phyloP scores from a whole-genome alignment of 2,329 filamentous ascomycete genomes.

The Cladosporium colombiae region DNA sequence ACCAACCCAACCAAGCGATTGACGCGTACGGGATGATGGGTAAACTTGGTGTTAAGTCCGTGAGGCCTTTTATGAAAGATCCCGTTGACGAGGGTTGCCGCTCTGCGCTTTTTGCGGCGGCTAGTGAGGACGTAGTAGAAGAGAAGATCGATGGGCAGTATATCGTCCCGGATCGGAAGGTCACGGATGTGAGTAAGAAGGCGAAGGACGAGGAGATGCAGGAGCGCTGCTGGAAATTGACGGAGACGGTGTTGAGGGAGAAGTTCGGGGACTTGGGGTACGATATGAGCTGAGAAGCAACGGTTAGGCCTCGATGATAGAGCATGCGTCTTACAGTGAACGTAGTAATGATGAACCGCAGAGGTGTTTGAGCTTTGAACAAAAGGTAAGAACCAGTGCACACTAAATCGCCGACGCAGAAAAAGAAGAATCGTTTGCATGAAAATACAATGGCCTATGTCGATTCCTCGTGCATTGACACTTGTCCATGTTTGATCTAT shows the following conservation, averaged over 20 bases:
- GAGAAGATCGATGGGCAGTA: constrained; percentile 51
- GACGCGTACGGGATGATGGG: constrained; percentile 53
- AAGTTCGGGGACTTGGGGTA: constrained; percentile 39
- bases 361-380: too few species aligned
- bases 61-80: constrained; percentile 53
- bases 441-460: too few species aligned
- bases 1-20: constrained; percentile 51
- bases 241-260: constrained; percentile 46
- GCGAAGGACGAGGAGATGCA: constrained; percentile 46
- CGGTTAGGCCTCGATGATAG: not conserved
- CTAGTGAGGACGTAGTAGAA: constrained; percentile 45
- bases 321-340: too few species aligned
- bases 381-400: too few species aligned
- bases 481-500: too few species aligned
- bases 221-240: constrained; percentile 49
- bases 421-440: too few species aligned
- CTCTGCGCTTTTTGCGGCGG: constrained; percentile 51
- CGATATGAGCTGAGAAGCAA: constrained; percentile 18
- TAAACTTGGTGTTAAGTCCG: constrained; percentile 46
- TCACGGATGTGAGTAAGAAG: constrained; percentile 45
- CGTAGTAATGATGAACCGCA: not conserved
- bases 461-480: too few species aligned
- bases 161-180: constrained; percentile 53
- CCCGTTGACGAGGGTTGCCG: constrained; percentile 51
- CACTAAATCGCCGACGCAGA: too few species aligned